Base-by-base conservation (phyloP, 108 stramenopile genomes). In the Cyclotella baltica region DNA sequence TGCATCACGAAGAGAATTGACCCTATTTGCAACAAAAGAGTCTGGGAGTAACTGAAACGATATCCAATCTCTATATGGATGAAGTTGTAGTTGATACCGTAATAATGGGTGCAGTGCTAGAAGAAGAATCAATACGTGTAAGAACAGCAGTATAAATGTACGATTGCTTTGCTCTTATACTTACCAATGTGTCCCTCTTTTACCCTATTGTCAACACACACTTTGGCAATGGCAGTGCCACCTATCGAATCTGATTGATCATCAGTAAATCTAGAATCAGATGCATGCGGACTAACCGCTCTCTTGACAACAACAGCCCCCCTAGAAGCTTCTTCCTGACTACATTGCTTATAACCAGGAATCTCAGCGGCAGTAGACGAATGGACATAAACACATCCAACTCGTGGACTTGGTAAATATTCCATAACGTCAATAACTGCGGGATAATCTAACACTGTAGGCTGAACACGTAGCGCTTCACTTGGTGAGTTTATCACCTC, bases 41-140 rank as follows among this genome's bases (percentile, higher is more conserved):
- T 72, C 55, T 0, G 85, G 62, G 52, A 69, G 55, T 53, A 86
- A 30, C 67, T 71, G 77, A 48, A 86, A 23, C 3, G 50, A 59
- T 4, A 86, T 15, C 68, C 66, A 75, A 66, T 75, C 73, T 19
- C 62, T 47, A 52, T 80, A 66, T 18, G 70, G 78, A 5, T 38
- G 33, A 35, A 70, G 75, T 23, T 58, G 68, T 15, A 86, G 67
- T 75, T 83, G 83, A 55, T 62, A 72, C 6, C 75, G 75, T 20
- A 83, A 66, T 19, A 40, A 55, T 19, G 62, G 62, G 55, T 80
- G 43, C 38, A 80, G 56, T 5, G 63, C 78, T 80, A 56, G 9
- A 15, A 70, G 25, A 25, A 22, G 38, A 43, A 3, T 20, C 4
- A 64, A 13, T 64, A 11, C 22, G 30, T 31, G 4, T 34, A 1